Evolutionary conservation across 257 asterid species (phyloP).

Genomic region (Oldenlandia corymbosa): DNA sequence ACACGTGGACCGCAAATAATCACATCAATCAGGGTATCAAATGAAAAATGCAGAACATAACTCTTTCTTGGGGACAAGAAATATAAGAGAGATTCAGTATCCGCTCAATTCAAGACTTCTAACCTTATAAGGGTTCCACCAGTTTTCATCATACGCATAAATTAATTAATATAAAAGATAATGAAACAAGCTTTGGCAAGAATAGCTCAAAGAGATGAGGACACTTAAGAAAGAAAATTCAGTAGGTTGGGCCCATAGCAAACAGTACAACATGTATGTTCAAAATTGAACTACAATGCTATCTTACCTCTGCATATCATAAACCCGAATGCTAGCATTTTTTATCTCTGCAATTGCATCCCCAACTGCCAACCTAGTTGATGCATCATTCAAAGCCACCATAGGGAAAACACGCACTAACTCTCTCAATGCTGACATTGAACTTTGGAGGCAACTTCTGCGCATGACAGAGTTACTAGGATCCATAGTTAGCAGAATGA

Average conservation of each 20-base stretch:
- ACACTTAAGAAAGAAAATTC: background rate
- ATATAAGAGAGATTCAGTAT: too few relatives aligned
- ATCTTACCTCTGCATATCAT: conserved; percentile 87
- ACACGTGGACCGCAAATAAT: too few relatives aligned
- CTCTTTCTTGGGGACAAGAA: too few relatives aligned
- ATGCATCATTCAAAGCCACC: conserved; percentile 66
- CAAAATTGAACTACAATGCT: too few relatives aligned
- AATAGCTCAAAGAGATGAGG: background rate
- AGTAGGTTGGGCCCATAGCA: background rate
- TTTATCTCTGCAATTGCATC: conserved; percentile 81
- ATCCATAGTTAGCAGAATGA: conserved; percentile 92
- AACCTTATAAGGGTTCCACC: background rate
- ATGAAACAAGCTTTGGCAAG: background rate
- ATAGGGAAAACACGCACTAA: conserved; percentile 80
- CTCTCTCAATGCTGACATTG: conserved; percentile 75
- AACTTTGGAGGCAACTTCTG: conserved; percentile 62
- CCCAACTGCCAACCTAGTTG: conserved; percentile 88
- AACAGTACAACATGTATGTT: background rate
- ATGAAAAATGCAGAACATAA: too few relatives aligned
- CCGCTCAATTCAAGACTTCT: too few relatives aligned
- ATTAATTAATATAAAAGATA: background rate
- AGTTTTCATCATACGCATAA: conserved; percentile 1
- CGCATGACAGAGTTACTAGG: conserved; percentile 89
- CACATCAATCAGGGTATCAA: too few relatives aligned
- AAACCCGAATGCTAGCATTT: conserved; percentile 65